Conservation (phyloP, 306 rosid species). For the Lagenaria siceraria region DNA sequence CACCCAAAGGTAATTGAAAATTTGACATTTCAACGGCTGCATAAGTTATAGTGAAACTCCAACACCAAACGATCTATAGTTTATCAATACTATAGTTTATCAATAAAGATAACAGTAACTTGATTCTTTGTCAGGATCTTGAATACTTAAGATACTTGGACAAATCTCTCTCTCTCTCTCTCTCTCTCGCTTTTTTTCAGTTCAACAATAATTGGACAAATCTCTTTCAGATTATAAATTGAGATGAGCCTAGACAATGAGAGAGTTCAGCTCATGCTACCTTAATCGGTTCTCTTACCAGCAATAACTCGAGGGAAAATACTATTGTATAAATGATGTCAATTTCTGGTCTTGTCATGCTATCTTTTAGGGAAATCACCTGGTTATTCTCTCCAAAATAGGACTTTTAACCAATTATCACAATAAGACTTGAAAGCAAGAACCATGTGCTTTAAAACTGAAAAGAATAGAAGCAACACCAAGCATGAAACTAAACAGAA, state of each 20-base stretch:
- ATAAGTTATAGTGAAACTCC: background rate
- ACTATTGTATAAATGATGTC: background rate
- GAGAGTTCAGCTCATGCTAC: background rate
- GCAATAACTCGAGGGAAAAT: background rate
- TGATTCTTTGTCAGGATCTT: background rate
- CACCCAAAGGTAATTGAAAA: background rate
- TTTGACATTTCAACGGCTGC: background rate
- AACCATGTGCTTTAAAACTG: slow-evolving; percentile 12
- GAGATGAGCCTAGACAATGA: background rate
- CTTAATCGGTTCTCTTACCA: background rate
- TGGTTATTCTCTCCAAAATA: background rate
- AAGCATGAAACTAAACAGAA: slow-evolving; percentile 6
- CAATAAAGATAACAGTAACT: background rate
- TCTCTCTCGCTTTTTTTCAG: too few relatives aligned
- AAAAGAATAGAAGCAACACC: slow-evolving; percentile 13
- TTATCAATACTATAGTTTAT: background rate
- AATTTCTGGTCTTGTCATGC: background rate
- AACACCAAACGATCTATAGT: background rate
- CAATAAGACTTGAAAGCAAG: slow-evolving; percentile 10
- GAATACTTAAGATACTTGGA: background rate
- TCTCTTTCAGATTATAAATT: background rate
- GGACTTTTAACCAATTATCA: background rate
- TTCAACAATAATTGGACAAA: background rate
- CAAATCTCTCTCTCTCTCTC: background rate
- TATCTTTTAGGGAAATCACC: background rate